A percentile compares a stretch with the other conserved stretches of the same genome.
Evolutionary conservation across 2,329 filamentous ascomycete species (phyloP).

Genomic region (Ceratocystis diversiconidia): DNA sequence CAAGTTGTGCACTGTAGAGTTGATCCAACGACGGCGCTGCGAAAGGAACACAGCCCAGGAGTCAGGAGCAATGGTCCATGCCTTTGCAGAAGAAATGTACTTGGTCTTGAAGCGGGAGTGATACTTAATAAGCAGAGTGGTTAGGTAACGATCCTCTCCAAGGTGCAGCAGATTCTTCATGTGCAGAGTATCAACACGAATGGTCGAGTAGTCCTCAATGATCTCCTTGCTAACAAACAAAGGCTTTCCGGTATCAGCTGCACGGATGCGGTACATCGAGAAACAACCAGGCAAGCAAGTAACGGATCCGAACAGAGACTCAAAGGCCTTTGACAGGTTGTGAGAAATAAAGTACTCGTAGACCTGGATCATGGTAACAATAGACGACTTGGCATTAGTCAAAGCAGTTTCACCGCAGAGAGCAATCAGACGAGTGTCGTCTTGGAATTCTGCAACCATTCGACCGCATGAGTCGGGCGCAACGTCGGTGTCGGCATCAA

Average conservation of each 20-base stretch:
- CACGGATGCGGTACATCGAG: slow-evolving; percentile 95
- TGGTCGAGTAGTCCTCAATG: slow-evolving; percentile 74
- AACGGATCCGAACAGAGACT: slow-evolving; percentile 90
- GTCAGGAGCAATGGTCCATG: slow-evolving; percentile 94
- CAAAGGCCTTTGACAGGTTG: slow-evolving; percentile 91
- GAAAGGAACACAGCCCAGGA: slow-evolving; percentile 91
- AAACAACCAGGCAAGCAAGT: slow-evolving; percentile 98
- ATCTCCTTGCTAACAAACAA: slow-evolving; percentile 91
- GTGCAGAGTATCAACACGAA: slow-evolving; percentile 92
- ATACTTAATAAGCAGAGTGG: slow-evolving; percentile 81
- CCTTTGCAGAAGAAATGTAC: slow-evolving; percentile 82
- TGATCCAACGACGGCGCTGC: slow-evolving; percentile 98
- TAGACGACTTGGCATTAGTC: slow-evolving; percentile 82
- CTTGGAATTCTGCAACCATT: slow-evolving; percentile 79
- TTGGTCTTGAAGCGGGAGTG: slow-evolving; percentile 97
- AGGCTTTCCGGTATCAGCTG: slow-evolving; percentile 86
- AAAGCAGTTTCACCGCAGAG: slow-evolving; percentile 90
- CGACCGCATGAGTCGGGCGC: slow-evolving; percentile 79
- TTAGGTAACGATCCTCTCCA: slow-evolving; percentile 94
- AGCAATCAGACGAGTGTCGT: slow-evolving; percentile 86
- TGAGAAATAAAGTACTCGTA: slow-evolving; percentile 99
- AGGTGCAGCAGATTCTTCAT: slow-evolving; percentile 97
- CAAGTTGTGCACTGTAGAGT: slow-evolving; percentile 95
- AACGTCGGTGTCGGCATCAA: slow-evolving; percentile 94
- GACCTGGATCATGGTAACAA: slow-evolving; percentile 97